Base-by-base conservation (phyloP, 176 grass and related monocot species). In the Rhynchospora pubera region DNA sequence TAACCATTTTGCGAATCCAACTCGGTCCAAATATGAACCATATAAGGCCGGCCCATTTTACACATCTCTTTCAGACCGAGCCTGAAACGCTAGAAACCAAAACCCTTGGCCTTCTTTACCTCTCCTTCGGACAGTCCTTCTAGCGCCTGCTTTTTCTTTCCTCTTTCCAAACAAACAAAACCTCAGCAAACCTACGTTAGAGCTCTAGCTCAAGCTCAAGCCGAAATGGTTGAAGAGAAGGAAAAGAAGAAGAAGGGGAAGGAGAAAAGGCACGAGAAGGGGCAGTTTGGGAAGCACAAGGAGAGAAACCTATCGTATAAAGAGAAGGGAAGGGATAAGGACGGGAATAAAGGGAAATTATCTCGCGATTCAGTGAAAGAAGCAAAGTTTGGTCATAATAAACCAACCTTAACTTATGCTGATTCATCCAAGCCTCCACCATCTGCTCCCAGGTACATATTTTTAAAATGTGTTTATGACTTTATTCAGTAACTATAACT, bases 401-500 rank as follows among this genome's bases (percentile, higher is more conserved):
- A 83, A 39, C 65, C 80, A 28, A 16, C 67, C 8, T 59, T 57
- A 13, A 66, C 67, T 5, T 81, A 71, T 10, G 55, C 59, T n/a
- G 46, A 78, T 65, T 34, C 80, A 62, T 86, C 85, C 44, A 82
- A 82, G 3, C 84, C 85, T 30, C 26, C 26, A 22, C 15, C 79
- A 62, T 84, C 88, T n/a, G 14, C 87, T 67, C 83, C 90, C 24
- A 91, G 89, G 91, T 97, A 87, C 24, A 75, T 84, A 6, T 32
- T 65, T 64, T 62, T 2, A 7, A 50, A 9, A 51, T 13, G 55
- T 15, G 2, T 9, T 74, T 74, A n/a, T n/a, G n/a, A n/a, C n/a
- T n/a, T n/a, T n/a, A 10, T 74, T 51, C 46, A 43, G 65, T 67
- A 73, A 10, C 69, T 51, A 18, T 47, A 47, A 28, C 26, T 39